Percentiles rank a stretch among this genome's conserved stretches.
Conservation (phyloP, 106 monocot genomes). For the Acorus gramineus region DNA sequence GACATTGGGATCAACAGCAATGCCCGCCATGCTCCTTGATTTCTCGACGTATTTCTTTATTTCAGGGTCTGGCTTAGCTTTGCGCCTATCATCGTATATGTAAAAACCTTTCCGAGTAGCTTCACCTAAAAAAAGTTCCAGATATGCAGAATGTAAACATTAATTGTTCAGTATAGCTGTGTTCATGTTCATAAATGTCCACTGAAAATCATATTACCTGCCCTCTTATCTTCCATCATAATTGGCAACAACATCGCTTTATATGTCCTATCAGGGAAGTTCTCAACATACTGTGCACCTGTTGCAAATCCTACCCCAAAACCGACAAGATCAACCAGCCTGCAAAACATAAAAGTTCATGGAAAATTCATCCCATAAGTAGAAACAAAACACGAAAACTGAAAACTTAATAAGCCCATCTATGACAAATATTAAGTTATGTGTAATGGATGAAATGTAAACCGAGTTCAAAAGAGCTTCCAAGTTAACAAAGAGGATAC, state of each 20-base stretch:
- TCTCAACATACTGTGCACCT: slow-evolving; percentile 62
- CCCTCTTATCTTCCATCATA: slow-evolving; percentile 79
- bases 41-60: slow-evolving; percentile 69
- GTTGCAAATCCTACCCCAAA: slow-evolving; percentile 83
- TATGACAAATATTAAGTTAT: too few species aligned
- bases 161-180: too few species aligned
- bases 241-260: slow-evolving; percentile 60
- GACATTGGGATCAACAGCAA: slow-evolving; percentile 51
- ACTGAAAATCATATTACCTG: slow-evolving; percentile 26
- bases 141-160: neutral
- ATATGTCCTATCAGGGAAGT: slow-evolving; percentile 82
- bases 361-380: neutral
- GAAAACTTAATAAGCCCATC: too few species aligned
- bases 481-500: slow-evolving; percentile 15
- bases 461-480: too few species aligned
- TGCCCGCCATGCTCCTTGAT: slow-evolving; percentile 57
- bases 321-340: slow-evolving; percentile 83
- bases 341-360: slow-evolving; percentile 10
- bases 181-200: too few species aligned
- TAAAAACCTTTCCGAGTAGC: slow-evolving; percentile 77
- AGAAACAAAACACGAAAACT: too few species aligned
- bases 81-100: slow-evolving; percentile 66
- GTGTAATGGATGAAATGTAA: too few species aligned
- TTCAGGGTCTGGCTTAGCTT: slow-evolving; percentile 78
- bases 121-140: slow-evolving; percentile 50